A percentile compares a stretch with the other conserved stretches of the same genome.
Conservation (phyloP, 169 alveolate genomes). For the Eimeria falciformis region DNA sequence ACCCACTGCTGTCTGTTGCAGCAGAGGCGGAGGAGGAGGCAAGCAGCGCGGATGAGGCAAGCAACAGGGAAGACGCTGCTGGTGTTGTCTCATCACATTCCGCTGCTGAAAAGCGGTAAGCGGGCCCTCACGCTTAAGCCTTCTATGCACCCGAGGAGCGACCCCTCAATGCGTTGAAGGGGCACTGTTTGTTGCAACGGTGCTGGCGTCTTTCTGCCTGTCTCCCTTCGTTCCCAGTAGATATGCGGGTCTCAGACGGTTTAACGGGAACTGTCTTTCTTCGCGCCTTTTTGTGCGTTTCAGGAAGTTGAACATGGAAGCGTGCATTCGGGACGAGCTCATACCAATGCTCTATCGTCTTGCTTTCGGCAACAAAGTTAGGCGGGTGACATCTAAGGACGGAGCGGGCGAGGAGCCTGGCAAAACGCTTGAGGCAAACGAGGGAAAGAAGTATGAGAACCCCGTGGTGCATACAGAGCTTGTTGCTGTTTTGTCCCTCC, state of each 20-base stretch:
- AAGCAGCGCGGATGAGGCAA: constrained; percentile 13
- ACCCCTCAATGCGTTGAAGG: no score
- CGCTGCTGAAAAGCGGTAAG: no score
- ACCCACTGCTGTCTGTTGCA: neutral
- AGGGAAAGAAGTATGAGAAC: constrained; percentile 15
- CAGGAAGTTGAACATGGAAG: constrained; percentile 36
- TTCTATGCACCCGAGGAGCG: no score
- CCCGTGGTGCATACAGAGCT: constrained; percentile 70
- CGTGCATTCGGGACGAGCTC: constrained; percentile 58
- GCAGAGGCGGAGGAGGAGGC: constrained; percentile 7
- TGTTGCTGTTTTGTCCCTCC: constrained; percentile 61
- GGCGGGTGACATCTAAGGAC: constrained; percentile 21
- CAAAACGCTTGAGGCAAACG: neutral
- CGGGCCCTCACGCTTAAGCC: no score
- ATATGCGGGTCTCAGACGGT: no score
- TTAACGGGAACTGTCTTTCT: no score
- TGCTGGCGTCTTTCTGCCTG: no score
- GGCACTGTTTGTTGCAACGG: no score
- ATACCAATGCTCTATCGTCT: constrained; percentile 69
- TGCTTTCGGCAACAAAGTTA: constrained; percentile 58
- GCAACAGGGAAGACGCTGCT: no score
- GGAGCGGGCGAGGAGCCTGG: neutral
- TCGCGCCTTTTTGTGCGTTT: no score
- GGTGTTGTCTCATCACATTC: no score
- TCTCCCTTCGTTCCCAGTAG: no score